Evolutionary conservation across 148 eudicot genomes (phyloP).

Genomic region (Heliosperma pusillum): DNA sequence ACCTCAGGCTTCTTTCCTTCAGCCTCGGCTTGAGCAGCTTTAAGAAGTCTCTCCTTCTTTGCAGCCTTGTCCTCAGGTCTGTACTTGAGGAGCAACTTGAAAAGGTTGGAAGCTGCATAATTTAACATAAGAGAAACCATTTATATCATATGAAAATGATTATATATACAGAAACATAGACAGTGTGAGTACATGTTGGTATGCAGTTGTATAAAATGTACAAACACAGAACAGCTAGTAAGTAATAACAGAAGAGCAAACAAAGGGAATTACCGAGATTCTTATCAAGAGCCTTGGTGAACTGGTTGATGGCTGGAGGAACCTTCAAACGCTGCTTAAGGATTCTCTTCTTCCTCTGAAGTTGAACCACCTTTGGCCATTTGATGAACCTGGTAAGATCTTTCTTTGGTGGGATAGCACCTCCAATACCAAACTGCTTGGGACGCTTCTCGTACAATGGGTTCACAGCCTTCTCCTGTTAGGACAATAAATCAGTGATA

Average conservation of each 20-base stretch:
- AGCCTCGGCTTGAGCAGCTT: conserved; percentile 85
- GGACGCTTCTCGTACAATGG: conserved; percentile 61
- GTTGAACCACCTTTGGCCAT: conserved; percentile 59
- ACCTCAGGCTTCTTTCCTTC: conserved; percentile 70
- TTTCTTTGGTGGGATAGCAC: conserved; percentile 72
- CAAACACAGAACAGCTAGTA: neutral
- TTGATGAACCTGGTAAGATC: conserved; percentile 53
- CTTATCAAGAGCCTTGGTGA: conserved; percentile 71
- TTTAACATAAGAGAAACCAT: neutral
- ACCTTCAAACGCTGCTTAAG: conserved; percentile 76
- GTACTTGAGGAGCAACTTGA: conserved; percentile 85
- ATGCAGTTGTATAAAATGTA: neutral
- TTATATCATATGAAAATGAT: too few species aligned
- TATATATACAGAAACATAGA: too few species aligned
- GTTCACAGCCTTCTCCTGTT: conserved; percentile 51
- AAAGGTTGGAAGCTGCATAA: conserved; percentile 67
- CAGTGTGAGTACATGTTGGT: too few species aligned
- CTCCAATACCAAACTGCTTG: conserved; percentile 64
- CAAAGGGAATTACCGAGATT: conserved; percentile 40
- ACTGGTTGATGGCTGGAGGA: conserved; percentile 63
- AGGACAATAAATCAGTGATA: neutral
- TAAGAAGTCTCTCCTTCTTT: conserved; percentile 71
- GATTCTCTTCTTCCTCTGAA: conserved; percentile 63
- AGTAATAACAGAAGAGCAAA: too few species aligned
- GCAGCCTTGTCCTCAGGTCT: conserved; percentile 86